Evolutionary conservation across 441 rosid genomes (phyloP), one percentile per base, ranked within the genome.

Genomic region (Biscutella laevigata): DNA sequence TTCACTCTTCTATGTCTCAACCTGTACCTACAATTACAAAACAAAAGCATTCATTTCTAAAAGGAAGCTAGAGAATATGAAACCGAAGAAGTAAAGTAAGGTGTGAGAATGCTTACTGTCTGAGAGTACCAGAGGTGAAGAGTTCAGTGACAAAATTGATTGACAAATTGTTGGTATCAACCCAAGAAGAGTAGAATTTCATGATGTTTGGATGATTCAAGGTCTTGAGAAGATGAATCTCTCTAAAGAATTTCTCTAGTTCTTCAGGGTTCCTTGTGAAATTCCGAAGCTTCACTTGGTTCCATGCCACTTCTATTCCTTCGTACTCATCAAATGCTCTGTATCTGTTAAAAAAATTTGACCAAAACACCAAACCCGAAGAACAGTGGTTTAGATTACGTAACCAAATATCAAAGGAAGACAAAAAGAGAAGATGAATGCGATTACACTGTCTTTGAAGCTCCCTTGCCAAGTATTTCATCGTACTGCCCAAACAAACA

Each of bases 181-280:
- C 88, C 92, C 88, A 84, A 44, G 88, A 84, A 65, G 83, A 68
- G 70, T 72, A 81, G 68, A 84, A 84, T 40, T 79, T 84, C 92
- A 84, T 81, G 43, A 84, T 81, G 72, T 81, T 84, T 26, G 66
- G 70, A 67, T 84, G 92, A 65, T 75, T 84, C 63, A 84, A 50
- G 13, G 84, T 84, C 64, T 84, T 84, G 7, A 84, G 80, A 2
- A 84, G 66, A 59, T 79, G 86, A 62, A 84, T 81, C 68, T 84
- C 92, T 64, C 86, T 71, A 73, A 79, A 81, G 8, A 84, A 78
- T 60, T 83, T 84, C 66, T 81, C 88, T 4, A 84, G 71, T 47
- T 77, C 84, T 35, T 79, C 86, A 21, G 84, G 85, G 36, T 83
- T 81, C 48, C 64, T 81, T 8, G 81, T 67, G 68, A 81, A 84